Evolutionary conservation across 352 stramenopile genomes (phyloP).

Genomic region (Globisporangium perplexum): DNA sequence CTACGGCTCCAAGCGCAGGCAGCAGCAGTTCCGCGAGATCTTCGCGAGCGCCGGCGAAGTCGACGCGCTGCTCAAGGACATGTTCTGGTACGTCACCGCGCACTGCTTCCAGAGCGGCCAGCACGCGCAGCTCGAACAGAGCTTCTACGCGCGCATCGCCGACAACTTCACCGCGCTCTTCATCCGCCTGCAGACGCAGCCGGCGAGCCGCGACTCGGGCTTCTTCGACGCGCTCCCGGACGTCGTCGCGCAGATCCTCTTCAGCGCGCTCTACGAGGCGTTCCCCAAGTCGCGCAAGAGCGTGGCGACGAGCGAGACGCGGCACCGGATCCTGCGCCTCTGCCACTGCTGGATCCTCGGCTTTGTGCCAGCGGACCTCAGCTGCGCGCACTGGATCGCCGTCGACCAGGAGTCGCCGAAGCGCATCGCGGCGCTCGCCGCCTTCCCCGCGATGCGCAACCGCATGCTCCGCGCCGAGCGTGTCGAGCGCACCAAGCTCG

Average conservation of each 20-base stretch:
- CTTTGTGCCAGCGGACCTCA: conserved; percentile 44
- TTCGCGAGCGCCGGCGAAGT: conserved; percentile 38
- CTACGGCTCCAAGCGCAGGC: conserved; percentile 27
- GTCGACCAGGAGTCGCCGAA: conserved; percentile 55
- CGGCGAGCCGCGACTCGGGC: conserved; percentile 32
- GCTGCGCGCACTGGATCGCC: conserved; percentile 44
- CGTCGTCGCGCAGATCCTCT: conserved; percentile 54
- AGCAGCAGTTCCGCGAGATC: conserved; percentile 32
- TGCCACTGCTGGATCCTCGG: conserved; percentile 64
- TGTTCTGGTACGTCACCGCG: conserved; percentile 70
- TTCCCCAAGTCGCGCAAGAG: conserved; percentile 58
- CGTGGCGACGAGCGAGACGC: conserved; percentile 28
- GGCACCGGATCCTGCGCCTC: conserved; percentile 34
- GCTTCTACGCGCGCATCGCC: conserved; percentile 56
- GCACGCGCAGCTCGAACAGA: conserved; percentile 30
- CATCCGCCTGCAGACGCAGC: conserved; percentile 50
- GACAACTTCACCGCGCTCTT: conserved; percentile 67
- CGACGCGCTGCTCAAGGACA: conserved; percentile 56
- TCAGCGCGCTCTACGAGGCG: conserved; percentile 60
- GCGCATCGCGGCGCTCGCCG: conserved; percentile 41
- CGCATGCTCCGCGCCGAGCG: conserved; percentile 57
- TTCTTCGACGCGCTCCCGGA: conserved; percentile 59
- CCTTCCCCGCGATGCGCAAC: conserved; percentile 68
- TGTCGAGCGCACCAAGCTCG: conserved; percentile 51
- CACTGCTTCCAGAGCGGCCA: conserved; percentile 48